Evolutionary conservation across 2,329 filamentous ascomycete genomes (phyloP).

Genomic region (Metarhizium brunneum): DNA sequence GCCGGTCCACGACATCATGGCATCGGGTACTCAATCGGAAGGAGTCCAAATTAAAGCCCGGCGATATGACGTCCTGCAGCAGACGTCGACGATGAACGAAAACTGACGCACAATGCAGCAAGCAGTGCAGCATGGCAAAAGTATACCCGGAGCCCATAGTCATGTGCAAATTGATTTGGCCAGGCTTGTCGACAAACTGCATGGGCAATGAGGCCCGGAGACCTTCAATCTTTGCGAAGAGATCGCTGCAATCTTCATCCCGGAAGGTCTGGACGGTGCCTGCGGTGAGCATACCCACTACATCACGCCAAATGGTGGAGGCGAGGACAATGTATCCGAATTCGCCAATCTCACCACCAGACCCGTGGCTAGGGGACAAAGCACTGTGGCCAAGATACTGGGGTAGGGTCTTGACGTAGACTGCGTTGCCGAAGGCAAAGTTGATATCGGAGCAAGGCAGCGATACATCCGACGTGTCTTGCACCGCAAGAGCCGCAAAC

Average conservation of each 20-base stretch:
- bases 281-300: slow-evolving; percentile 51
- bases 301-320: slow-evolving; percentile 52
- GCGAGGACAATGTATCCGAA: slow-evolving; percentile 54
- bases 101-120: slow-evolving; percentile 51
- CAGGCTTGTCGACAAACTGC: slow-evolving; percentile 52
- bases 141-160: slow-evolving; percentile 56
- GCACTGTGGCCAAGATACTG: slow-evolving; percentile 27
- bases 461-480: slow-evolving; percentile 45
- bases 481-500: slow-evolving; percentile 43
- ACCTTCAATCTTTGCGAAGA: slow-evolving; percentile 45
- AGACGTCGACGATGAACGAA: slow-evolving; percentile 52
- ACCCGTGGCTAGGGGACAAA: slow-evolving; percentile 26
- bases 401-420: slow-evolving; percentile 46
- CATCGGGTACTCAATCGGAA: slow-evolving; percentile 41
- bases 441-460: slow-evolving; percentile 53
- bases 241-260: slow-evolving; percentile 40
- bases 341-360: slow-evolving; percentile 46
- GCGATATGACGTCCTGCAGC: slow-evolving; percentile 45
- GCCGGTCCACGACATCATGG: slow-evolving; percentile 45
- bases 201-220: slow-evolving; percentile 46
- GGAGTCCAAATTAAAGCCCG: slow-evolving; percentile 41
- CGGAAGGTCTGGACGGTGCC: slow-evolving; percentile 42
- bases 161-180: slow-evolving; percentile 52
- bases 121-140: slow-evolving; percentile 53
- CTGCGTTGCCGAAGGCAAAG: slow-evolving; percentile 52